A percentile compares a stretch with the other conserved stretches of the same genome.
phyloP scores from a whole-genome alignment of 352 stramenopile genomes.

The Phytophthora pinifolia region DNA sequence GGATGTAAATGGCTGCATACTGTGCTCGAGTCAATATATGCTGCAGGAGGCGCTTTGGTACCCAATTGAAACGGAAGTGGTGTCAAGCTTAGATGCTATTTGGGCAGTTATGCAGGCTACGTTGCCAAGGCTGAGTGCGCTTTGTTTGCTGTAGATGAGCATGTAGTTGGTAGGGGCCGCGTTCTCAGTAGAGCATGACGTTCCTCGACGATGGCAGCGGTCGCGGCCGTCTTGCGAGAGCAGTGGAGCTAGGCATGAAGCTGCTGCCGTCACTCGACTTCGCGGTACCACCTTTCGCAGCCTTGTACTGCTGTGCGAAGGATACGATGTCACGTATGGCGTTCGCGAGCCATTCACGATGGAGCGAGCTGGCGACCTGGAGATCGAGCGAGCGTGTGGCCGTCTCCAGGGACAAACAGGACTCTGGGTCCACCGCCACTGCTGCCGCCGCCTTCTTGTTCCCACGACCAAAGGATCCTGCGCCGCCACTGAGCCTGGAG shows the following conservation, averaged over 20 bases:
- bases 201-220: slow-evolving; percentile 14
- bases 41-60: too few relatives aligned
- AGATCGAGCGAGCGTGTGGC: slow-evolving; percentile 55
- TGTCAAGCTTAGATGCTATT: too few relatives aligned
- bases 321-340: slow-evolving; percentile 59
- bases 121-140: too few relatives aligned
- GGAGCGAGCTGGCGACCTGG: slow-evolving; percentile 59
- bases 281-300: slow-evolving; percentile 27
- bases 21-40: slow-evolving; percentile 5
- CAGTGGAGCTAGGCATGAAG: slow-evolving; percentile 1
- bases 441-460: slow-evolving; percentile 52
- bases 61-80: too few relatives aligned
- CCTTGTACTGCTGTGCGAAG: slow-evolving; percentile 68
- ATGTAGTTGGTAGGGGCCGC: neutral
- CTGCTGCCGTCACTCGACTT: slow-evolving; percentile 10
- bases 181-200: slow-evolving; percentile 19
- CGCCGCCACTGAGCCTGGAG: slow-evolving; percentile 1
- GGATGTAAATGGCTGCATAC: too few relatives aligned
- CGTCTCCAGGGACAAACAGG: slow-evolving; percentile 62
- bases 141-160: too few relatives aligned
- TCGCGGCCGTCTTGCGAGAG: slow-evolving; percentile 7
- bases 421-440: slow-evolving; percentile 43
- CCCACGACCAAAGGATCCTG: slow-evolving; percentile 24
- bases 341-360: slow-evolving; percentile 79
- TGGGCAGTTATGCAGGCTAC: too few relatives aligned